A percentile compares a stretch with the other conserved stretches of the same genome.
These are phyloP conservation scores for Malassezia cuniculi DNA, from an alignment of 1,284 basidiomycete species.

Conservation along the genomic window DNA sequence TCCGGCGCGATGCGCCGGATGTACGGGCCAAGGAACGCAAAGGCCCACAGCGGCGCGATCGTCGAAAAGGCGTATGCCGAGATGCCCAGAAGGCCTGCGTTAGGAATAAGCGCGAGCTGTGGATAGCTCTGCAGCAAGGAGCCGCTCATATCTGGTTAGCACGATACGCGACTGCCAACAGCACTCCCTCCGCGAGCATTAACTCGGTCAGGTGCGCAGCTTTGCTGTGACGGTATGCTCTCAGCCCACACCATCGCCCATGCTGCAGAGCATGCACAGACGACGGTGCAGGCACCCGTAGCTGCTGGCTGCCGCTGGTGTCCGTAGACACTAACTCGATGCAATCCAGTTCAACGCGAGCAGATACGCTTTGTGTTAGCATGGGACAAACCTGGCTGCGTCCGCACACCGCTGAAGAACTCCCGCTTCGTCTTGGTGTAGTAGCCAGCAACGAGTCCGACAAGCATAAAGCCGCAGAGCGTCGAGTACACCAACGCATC, in stretches of 20 bases:
- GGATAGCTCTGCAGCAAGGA: constrained; percentile 43
- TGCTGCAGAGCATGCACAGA: not conserved
- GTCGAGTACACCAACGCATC: constrained; percentile 43
- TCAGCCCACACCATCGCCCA: constrained; percentile 11
- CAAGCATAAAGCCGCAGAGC: constrained; percentile 38
- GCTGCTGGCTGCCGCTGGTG: constrained; percentile 20
- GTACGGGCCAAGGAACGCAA: constrained; percentile 41
- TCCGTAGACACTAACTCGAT: constrained; percentile 36
- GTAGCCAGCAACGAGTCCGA: constrained; percentile 42
- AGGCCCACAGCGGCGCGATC: constrained; percentile 38
- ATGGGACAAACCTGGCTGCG: constrained; percentile 34
- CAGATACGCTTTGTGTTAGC: constrained; percentile 24
- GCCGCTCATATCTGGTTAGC: constrained; percentile 40
- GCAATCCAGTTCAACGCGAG: constrained; percentile 44
- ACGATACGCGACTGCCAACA: constrained; percentile 12
- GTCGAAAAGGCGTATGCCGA: constrained; percentile 40
- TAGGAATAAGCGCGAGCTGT: constrained; percentile 42
- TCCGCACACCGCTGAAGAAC: constrained; percentile 41
- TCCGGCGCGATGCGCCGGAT: constrained; percentile 40
- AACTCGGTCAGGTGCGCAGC: constrained; percentile 41
- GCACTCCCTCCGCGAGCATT: constrained; percentile 46
- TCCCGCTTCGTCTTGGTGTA: constrained; percentile 33
- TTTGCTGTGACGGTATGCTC: constrained; percentile 20
- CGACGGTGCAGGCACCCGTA: constrained; percentile 36
- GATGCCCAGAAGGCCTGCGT: constrained; percentile 38